Base-by-base conservation (phyloP, 164 flowering plant genomes). In the Liquidambar formosana region DNA sequence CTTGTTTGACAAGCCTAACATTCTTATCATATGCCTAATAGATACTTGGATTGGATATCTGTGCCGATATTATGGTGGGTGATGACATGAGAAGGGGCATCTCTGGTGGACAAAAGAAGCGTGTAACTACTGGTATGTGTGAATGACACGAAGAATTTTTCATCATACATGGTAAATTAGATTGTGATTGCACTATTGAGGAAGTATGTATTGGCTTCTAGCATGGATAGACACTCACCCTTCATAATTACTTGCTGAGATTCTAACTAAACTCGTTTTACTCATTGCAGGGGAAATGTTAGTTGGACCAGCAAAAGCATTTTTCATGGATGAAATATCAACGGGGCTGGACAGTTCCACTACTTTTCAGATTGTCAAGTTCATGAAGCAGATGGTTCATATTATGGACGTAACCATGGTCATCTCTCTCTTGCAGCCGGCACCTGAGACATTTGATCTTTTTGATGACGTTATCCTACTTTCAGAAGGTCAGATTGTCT, bases 311-410 rank as follows among this genome's bases (percentile, higher is more conserved):
- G 86, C 90, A 23, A 84, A 80, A 75, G 88, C 81, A 25, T 78
- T 86, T 65, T 83, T 83, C 78, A 86, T 86, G 90, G 90, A 86
- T 72, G 88, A 83, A 72, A 86, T 86, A 58, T 86, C 90, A 56
- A 86, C 87, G 21, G 90, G 90, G 57, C 76, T 86, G 9, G 90
- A 86, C 69, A 86, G 88, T 69, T 83, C 90, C 18, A 84, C 90
- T 16, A 84, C 90, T 47, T 86, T 72, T 64, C 88, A 84, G 67
- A 86, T 86, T 45, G 72, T 82, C 65, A 82, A 84, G 76, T 82
- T 73, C 76, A 75, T 86, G 82, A 79, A 79, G 61, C 88, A 86
- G 56, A 82, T 84, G 81, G 88, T 86, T 45, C 90, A 84, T 69
- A 75, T 83, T 5, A 84, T 83, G 88, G 85, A 86, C 61, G 75